phyloP scores from a whole-genome alignment of 306 rosid species.

The Lagenaria siceraria region DNA sequence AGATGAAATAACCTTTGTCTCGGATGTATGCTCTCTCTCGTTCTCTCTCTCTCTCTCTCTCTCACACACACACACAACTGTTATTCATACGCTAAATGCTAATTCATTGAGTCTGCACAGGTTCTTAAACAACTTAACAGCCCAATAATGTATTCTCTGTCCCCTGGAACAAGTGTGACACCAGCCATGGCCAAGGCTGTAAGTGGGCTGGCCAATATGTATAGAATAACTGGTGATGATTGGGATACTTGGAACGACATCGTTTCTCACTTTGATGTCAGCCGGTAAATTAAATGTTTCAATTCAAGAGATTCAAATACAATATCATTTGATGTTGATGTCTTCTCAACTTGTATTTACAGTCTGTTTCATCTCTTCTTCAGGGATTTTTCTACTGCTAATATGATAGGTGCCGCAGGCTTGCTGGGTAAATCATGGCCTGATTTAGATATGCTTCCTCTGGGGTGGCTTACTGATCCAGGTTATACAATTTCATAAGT shows the following conservation, averaged over 20 bases:
- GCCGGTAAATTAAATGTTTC: slow-evolving; percentile 42
- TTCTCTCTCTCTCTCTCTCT: neutral
- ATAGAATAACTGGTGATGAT: slow-evolving; percentile 87
- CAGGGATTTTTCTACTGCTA: slow-evolving; percentile 67
- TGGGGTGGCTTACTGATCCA: slow-evolving; percentile 79
- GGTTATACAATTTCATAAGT: slow-evolving; percentile 26
- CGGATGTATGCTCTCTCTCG: slow-evolving; percentile 37
- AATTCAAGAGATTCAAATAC: neutral
- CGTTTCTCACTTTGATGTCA: slow-evolving; percentile 49
- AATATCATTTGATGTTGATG: neutral
- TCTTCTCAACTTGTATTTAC: neutral
- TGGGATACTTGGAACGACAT: slow-evolving; percentile 85
- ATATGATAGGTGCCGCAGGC: slow-evolving; percentile 67
- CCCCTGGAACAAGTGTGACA: slow-evolving; percentile 79
- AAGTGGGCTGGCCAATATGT: slow-evolving; percentile 71
- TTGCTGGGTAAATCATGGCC: slow-evolving; percentile 94
- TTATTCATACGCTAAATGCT: neutral
- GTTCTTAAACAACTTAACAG: slow-evolving; percentile 48
- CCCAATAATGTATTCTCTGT: slow-evolving; percentile 66
- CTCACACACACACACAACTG: neutral
- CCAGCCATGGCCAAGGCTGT: slow-evolving; percentile 69
- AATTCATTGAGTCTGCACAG: slow-evolving; percentile 20
- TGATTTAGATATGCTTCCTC: slow-evolving; percentile 95
- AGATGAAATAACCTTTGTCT: slow-evolving; percentile 57
- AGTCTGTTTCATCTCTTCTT: slow-evolving; percentile 12